Conservation (phyloP, 1,284 basidiomycete species). For the Malassezia psittaci region DNA sequence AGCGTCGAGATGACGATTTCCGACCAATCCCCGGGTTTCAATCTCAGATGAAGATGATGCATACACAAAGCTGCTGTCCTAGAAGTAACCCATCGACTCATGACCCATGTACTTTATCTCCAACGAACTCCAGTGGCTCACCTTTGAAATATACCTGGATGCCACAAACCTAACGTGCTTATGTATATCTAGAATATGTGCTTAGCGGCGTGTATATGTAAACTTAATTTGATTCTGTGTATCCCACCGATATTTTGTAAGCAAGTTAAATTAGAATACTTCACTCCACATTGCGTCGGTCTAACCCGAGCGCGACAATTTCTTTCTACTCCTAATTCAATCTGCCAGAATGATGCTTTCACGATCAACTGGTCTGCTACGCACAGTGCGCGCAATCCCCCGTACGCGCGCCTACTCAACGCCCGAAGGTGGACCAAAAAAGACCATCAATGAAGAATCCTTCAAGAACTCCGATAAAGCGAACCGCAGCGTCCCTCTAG, state of each 20-base stretch:
- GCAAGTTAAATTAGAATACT: no score
- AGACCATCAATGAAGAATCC: neutral
- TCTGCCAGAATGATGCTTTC: neutral
- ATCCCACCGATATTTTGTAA: no score
- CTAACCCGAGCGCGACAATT: neutral
- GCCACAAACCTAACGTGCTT: neutral
- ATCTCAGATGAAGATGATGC: neutral
- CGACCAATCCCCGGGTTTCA: constrained; percentile 2
- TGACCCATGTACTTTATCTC: neutral
- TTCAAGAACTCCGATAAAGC: neutral
- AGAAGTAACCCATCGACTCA: neutral
- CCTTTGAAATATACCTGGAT: neutral
- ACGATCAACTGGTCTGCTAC: neutral
- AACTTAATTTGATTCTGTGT: no score
- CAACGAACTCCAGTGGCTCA: neutral
- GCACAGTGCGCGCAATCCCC: neutral
- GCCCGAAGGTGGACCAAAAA: neutral
- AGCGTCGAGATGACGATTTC: constrained; percentile 33
- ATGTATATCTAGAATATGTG: neutral
- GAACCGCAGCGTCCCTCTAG: neutral
- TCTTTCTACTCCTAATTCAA: neutral
- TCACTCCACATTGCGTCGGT: no score
- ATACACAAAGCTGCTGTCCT: neutral
- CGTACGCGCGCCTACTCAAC: neutral
- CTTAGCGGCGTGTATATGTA: neutral